Base-by-base conservation (phyloP, 768 basidiomycete genomes). In the Lactarius evosmus region DNA sequence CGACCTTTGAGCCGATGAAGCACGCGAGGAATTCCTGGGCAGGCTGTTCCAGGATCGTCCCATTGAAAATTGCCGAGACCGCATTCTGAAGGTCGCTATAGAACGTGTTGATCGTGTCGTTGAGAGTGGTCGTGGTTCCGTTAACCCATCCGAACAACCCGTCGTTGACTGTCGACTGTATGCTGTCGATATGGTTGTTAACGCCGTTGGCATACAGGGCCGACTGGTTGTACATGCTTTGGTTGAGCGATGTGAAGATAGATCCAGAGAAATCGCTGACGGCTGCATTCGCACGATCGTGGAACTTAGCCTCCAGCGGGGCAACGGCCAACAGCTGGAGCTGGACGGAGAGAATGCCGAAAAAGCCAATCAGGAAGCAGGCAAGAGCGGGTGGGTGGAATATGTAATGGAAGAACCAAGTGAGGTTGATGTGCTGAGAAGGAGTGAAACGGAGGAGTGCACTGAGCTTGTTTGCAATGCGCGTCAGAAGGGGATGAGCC, bases 141-240 rank as follows among this genome's bases (percentile, higher is more conserved):
- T 98, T 94, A 55, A 98, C 88, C 95, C 95, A 98, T 11, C 95
- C 94, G 66, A 98, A 96, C 52, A 98, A 76, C 29, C 89, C 90
- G 44, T 92, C 78, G 73, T 98, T 93, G 74, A 98, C 84, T 7
- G 85, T 83, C 41, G 78, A 79, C 76, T 98, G 91, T 55, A 93
- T 80, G 36, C 69, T 69, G 55, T 84, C 81, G 25, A 98, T 85
- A 33, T 84, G 88, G 22, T 70, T 70, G 68, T 98, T 99, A 71
- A 95, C 80, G 34, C 79, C 80, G n/a, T 74, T 78, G 4, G 95
- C 94, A 68, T 95, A 99, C 4, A 81, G 72, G 16, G 83, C 71
- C 9, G 91, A 95, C 69, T 93, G 86, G 69, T 88, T 86, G 70
- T 84, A 85, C 86, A 96, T 95, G 77, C 84, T 89, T 36, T 78